Evolutionary conservation across 768 basidiomycete species (phyloP), one percentile per base, ranked within the genome.

Genomic region (Hydnum rufescens): DNA sequence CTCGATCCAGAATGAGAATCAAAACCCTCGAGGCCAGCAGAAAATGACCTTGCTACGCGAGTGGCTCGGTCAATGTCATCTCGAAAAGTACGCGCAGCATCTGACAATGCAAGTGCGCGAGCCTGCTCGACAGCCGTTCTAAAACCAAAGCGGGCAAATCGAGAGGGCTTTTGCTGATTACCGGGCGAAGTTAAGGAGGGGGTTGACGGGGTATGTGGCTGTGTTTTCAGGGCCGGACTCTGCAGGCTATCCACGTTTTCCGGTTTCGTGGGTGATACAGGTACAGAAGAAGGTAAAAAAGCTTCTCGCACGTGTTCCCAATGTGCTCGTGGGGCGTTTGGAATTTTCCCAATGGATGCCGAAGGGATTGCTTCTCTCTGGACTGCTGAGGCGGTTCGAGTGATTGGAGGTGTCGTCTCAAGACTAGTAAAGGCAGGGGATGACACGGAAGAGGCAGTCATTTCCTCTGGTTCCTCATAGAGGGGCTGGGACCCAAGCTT

Each of bases 111-210:
- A n/a, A n/a, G n/a, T n/a, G n/a, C n/a, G n/a, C n/a, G n/a, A n/a
- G n/a, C n/a, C n/a, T n/a, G n/a, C n/a, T n/a, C n/a, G n/a, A n/a
- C n/a, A n/a, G n/a, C n/a, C n/a, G n/a, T n/a, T 42, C 53, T 49
- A 6, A 62, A 58, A 13, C 54, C 61, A 55, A 52, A 55, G 16
- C 43, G 39, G n/a, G 56, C 32, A 22, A 50, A 42, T 18, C 32
- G 36, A 32, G 52, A 39, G 19, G 34, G 19, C 34, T 39, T 39
- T 39, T 39, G 34, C 34, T 39, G 34, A 8, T 39, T 39, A 19
- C 19, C 19, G 34, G 8, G 65, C 0, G 67, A 65, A 0, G 68
- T 62, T 5, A 1, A 51, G 54, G 4, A 26, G 16, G 19, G 28
- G 50, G 19, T 22, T 22, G 51, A 2, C 2, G 54, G 44, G 44